Percentiles rank a stretch among this genome's conserved stretches.
Conservation (phyloP, 176 grass and related monocot genomes). For the Oryza punctata region DNA sequence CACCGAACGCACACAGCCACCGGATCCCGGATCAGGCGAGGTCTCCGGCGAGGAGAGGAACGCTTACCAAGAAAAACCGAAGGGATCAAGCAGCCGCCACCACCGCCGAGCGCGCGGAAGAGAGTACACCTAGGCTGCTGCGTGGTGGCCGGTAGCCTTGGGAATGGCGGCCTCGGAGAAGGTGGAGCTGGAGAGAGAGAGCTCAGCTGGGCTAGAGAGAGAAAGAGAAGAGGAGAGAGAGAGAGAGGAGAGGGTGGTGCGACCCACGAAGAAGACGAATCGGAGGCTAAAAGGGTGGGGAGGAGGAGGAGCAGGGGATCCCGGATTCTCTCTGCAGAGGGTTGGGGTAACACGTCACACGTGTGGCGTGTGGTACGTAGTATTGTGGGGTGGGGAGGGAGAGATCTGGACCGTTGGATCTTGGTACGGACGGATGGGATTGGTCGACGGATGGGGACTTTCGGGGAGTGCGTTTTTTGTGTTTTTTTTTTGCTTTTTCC, state of each 20-base stretch:
- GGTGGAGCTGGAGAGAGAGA: neutral
- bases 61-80: neutral
- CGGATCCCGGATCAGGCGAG: neutral
- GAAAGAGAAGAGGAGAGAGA: neutral
- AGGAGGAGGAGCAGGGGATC: neutral
- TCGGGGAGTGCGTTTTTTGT: neutral
- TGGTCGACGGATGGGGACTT: neutral
- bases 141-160: neutral
- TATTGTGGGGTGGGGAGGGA: neutral
- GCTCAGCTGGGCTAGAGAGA: too few relatives aligned
- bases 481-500: too few relatives aligned
- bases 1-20: neutral
- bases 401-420: neutral
- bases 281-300: constrained; percentile 16
- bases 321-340: constrained; percentile 38
- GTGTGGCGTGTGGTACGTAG: too few relatives aligned
- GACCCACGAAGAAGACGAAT: constrained; percentile 50
- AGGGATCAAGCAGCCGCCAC: too few relatives aligned
- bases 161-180: constrained; percentile 33
- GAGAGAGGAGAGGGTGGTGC: neutral
- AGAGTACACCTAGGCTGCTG: too few relatives aligned
- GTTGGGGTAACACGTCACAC: too few relatives aligned
- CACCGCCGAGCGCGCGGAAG: too few relatives aligned
- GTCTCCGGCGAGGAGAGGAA: neutral
- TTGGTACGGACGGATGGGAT: neutral